Evolutionary conservation across 805 yeast species (phyloP), one percentile per base, ranked within the genome.

Genomic region (Babjeviella inositovora): DNA sequence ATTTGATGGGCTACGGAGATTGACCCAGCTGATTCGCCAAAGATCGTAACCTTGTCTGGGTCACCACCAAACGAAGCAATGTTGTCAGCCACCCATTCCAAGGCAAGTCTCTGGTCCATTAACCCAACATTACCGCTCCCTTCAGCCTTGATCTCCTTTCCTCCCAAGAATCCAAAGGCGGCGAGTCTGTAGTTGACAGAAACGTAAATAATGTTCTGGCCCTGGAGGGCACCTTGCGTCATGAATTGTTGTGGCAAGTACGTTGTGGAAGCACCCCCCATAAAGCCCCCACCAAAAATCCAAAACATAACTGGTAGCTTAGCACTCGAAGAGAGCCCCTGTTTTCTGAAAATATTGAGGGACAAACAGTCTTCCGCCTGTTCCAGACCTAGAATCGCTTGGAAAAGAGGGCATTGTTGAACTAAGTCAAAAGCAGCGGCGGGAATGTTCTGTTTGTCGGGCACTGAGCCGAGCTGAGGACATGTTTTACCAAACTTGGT

Each of bases 11-110:
- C n/a, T n/a, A n/a, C n/a, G n/a, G n/a, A n/a, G n/a, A n/a, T n/a
- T n/a, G 38, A 53, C 13, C 60, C 60, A 6, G 60, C 57, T 20
- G 44, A 33, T 29, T 47, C 48, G 6, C 60, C 59, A 31, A 45
- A 36, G n/a, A 53, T 32, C 2, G 56, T 49, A 10, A 53, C 40
- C 25, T 31, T 32, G 14, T 35, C 29, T 2, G 48, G 40, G 26
- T 53, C 38, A 13, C 60, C 59, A 8, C 57, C 57, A 31, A 53
- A 52, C 16, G 26, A 22, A 7, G 20, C 31, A 23, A 52, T 52
- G 30, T 52, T 40, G 18, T 39, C 36, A 18, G 37, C 28, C 10
- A 43, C 37, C 61, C 60, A 53, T 11, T 40, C 33, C 14, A 48
- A 30, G 3, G 53, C 58, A 11, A 25, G 21, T 9, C 47, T 32